A percentile compares a stretch with the other conserved stretches of the same genome.
These are phyloP conservation scores for Chaetomiaceae sp. DNA, from an alignment of 2,329 filamentous ascomycete species.

Conservation along the genomic window DNA sequence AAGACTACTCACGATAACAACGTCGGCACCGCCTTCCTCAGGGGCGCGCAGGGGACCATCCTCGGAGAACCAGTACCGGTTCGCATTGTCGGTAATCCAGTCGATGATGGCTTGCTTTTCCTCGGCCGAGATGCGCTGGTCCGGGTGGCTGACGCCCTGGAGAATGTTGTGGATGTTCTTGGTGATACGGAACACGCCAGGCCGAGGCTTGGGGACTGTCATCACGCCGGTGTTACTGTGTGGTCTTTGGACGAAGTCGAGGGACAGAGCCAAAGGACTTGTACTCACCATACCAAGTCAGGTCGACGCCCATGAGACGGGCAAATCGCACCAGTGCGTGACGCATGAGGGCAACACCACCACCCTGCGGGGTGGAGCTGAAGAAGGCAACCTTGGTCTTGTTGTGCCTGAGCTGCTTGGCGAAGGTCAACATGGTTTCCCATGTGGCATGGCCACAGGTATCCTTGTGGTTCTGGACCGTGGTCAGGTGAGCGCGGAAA, in stretches of 20 bases:
- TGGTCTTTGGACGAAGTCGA: neutral
- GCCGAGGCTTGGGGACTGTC: slow-evolving; percentile 69
- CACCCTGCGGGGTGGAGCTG: slow-evolving; percentile 76
- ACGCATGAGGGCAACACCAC: slow-evolving; percentile 76
- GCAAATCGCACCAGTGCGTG: slow-evolving; percentile 72
- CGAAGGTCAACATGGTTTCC: slow-evolving; percentile 59
- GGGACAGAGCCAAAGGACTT: too few species aligned
- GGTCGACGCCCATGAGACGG: slow-evolving; percentile 59
- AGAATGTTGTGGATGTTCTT: slow-evolving; percentile 88
- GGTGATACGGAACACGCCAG: slow-evolving; percentile 75
- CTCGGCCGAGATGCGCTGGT: slow-evolving; percentile 58
- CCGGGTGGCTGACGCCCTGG: slow-evolving; percentile 66
- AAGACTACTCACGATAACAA: slow-evolving; percentile 58
- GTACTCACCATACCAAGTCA: slow-evolving; percentile 63
- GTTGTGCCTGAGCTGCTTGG: slow-evolving; percentile 55
- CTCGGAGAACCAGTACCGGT: slow-evolving; percentile 66
- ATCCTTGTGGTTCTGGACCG: slow-evolving; percentile 52
- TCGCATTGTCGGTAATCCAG: slow-evolving; percentile 70
- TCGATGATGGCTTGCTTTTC: slow-evolving; percentile 59
- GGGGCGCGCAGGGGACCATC: slow-evolving; percentile 62
- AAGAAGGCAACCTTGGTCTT: slow-evolving; percentile 72
- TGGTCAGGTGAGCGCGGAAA: slow-evolving; percentile 56
- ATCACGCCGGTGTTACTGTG: slow-evolving; percentile 9
- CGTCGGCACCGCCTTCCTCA: slow-evolving; percentile 66
- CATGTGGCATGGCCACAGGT: slow-evolving; percentile 61